Evolutionary conservation across 768 basidiomycete species (phyloP).

Genomic region (Mycena vitilis): DNA sequence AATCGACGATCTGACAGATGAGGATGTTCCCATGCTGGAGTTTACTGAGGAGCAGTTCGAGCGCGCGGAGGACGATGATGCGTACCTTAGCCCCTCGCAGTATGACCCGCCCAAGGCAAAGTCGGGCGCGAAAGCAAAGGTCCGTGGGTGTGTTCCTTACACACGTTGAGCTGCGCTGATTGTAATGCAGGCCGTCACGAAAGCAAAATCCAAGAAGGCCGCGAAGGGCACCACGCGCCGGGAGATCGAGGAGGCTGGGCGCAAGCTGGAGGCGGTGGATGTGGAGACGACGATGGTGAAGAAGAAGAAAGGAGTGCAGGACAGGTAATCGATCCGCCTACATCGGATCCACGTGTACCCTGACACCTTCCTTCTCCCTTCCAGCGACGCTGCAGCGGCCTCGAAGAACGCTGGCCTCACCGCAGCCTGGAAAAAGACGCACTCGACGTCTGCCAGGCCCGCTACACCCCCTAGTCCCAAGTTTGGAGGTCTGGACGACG

Average conservation of each 20-base stretch:
- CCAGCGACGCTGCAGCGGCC: slow-evolving; percentile 14
- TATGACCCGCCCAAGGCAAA: background rate
- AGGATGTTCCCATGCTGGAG: background rate
- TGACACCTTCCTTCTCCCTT: background rate
- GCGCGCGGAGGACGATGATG: slow-evolving; percentile 6
- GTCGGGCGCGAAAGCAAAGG: too few relatives aligned
- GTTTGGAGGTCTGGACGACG: slow-evolving; percentile 7
- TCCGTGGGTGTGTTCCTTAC: too few relatives aligned
- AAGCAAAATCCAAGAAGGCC: background rate
- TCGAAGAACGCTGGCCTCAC: slow-evolving; percentile 9
- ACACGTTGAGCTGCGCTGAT: background rate
- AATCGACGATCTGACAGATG: background rate
- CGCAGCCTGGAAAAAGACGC: background rate
- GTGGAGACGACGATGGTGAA: background rate
- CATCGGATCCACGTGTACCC: slow-evolving; percentile 2
- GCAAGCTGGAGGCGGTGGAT: background rate
- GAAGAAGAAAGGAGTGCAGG: slow-evolving; percentile 10
- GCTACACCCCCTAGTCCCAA: background rate
- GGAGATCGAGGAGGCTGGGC: slow-evolving; percentile 1
- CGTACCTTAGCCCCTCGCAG: background rate
- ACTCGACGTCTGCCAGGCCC: too few relatives aligned
- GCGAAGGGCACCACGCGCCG: background rate
- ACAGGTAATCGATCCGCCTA: background rate
- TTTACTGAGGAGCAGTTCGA: background rate
- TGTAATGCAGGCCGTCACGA: background rate